Evolutionary conservation across 805 yeast species (phyloP).

Genomic region (Schwanniomyces sp.): DNA sequence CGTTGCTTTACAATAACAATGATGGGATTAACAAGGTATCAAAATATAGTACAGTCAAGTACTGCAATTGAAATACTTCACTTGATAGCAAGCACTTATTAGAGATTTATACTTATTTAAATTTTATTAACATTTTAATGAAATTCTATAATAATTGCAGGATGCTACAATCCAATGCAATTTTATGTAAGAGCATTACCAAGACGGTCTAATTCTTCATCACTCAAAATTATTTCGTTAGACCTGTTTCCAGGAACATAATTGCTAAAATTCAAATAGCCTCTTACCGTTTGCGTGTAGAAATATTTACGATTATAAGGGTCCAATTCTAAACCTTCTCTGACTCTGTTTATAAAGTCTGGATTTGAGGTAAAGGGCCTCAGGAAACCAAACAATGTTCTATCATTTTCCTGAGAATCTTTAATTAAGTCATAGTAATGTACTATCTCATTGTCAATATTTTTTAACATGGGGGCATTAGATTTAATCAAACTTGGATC

Average conservation of each 20-base stretch:
- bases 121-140: no score
- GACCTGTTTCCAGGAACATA: slow-evolving; percentile 6
- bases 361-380: background rate
- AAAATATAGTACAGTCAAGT: no score
- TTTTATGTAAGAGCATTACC: slow-evolving; percentile 2
- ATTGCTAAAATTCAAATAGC: slow-evolving; percentile 7
- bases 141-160: no score
- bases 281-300: background rate
- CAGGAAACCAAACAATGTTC: slow-evolving; percentile 1
- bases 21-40: no score
- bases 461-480: slow-evolving; percentile 5
- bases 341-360: background rate
- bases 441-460: slow-evolving; percentile 3
- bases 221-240: slow-evolving; percentile 1
- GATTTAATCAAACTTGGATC: slow-evolving; percentile 1
- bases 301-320: background rate
- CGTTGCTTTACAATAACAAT: no score
- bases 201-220: slow-evolving; percentile 4
- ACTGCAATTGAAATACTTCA: no score
- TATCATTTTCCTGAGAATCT: slow-evolving; percentile 9
- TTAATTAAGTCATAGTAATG: slow-evolving; percentile 17
- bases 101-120: no score
- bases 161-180: background rate
- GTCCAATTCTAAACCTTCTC: background rate
- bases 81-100: no score